Evolutionary conservation across 2,329 filamentous ascomycete genomes (phyloP).

Genomic region (Calonectria hongkongensis): DNA sequence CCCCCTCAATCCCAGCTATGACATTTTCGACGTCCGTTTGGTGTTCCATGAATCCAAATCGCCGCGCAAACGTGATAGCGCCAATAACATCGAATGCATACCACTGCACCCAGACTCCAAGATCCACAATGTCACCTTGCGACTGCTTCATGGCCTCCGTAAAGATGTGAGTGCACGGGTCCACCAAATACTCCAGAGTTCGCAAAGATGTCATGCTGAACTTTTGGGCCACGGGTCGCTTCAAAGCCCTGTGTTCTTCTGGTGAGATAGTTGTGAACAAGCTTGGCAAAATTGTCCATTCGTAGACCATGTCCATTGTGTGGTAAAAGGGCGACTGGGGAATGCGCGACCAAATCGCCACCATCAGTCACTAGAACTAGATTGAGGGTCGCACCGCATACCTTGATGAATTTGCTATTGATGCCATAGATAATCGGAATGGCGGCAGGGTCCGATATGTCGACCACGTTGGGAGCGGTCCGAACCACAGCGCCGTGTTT

Average conservation of each 20-base stretch:
- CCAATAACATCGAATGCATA: slow-evolving; percentile 80
- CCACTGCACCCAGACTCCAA: slow-evolving; percentile 62
- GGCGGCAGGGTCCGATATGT: slow-evolving; percentile 53
- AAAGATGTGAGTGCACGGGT: slow-evolving; percentile 10
- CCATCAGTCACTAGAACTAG: background rate
- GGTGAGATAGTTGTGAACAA: slow-evolving; percentile 8
- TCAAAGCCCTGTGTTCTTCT: slow-evolving; percentile 2
- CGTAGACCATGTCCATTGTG: background rate
- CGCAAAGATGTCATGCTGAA: slow-evolving; percentile 12
- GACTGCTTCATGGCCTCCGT: background rate
- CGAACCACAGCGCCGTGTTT: slow-evolving; percentile 46
- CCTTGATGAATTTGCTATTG: slow-evolving; percentile 14
- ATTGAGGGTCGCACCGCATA: background rate
- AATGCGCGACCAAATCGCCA: background rate
- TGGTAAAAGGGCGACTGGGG: slow-evolving; percentile 4
- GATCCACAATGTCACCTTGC: slow-evolving; percentile 6
- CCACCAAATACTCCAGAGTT: background rate
- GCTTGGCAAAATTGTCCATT: background rate
- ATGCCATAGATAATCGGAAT: background rate
- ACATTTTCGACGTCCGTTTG: slow-evolving; percentile 78
- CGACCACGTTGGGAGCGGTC: slow-evolving; percentile 45
- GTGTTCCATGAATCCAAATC: slow-evolving; percentile 77
- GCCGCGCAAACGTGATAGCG: slow-evolving; percentile 75
- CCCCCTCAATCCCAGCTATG: slow-evolving; percentile 56
- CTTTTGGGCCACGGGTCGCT: background rate